phyloP scores from a whole-genome alignment of 345 rosid species.

The Gossypium turneri region DNA sequence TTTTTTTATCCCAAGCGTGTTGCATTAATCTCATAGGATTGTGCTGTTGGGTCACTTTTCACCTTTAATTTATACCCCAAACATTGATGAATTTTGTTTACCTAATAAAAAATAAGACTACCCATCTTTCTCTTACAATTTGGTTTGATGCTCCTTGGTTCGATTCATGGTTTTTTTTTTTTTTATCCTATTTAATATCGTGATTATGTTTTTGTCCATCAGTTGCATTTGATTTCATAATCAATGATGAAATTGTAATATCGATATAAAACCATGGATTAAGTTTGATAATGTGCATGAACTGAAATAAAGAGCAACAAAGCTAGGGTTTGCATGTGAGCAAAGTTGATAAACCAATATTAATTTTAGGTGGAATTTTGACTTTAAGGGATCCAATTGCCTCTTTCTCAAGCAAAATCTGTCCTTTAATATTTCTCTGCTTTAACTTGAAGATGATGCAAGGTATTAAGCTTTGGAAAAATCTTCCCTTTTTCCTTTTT shows the following conservation, averaged over 20 bases:
- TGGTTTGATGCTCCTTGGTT: conserved; percentile 17
- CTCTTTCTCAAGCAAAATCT: conserved; percentile 26
- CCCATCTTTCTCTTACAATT: background rate
- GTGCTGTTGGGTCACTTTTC: background rate
- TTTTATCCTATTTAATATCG: too few species aligned
- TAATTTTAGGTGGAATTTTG: conserved; percentile 9
- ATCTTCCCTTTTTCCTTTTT: background rate
- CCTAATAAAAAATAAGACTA: conserved; percentile 1
- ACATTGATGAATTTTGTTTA: conserved; percentile 7
- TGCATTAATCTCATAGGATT: background rate
- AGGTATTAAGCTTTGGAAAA: background rate
- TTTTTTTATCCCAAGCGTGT: conserved; percentile 12
- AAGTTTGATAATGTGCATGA: background rate
- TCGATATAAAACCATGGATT: too few species aligned
- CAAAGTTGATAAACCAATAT: background rate
- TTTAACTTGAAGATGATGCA: conserved; percentile 23
- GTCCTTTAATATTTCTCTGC: background rate
- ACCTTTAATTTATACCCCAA: background rate
- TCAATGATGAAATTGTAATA: too few species aligned
- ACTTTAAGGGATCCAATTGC: conserved; percentile 14
- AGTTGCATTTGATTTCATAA: too few species aligned
- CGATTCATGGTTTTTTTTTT: conserved; percentile 19
- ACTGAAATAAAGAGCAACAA: conserved; percentile 5
- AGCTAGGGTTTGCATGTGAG: background rate
- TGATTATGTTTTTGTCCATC: too few species aligned